Evolutionary conservation across 2,329 filamentous ascomycete species (phyloP), one percentile per base, ranked within the genome.

Genomic region (Metarhizium guizhouense): DNA sequence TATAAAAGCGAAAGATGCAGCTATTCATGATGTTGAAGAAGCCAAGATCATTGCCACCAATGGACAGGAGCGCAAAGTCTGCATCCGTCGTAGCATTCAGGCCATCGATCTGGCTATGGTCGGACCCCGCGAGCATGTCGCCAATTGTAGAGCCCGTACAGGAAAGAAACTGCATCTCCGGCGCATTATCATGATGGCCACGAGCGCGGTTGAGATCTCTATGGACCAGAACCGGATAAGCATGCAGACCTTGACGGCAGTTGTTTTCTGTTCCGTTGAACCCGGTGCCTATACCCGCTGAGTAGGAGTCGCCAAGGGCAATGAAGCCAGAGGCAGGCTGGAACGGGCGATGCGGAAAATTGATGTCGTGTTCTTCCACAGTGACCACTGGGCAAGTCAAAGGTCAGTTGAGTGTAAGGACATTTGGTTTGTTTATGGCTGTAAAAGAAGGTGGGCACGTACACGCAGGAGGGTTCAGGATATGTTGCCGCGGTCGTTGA

Each of bases 1-100:
- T 72, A 61, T 78, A 77, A 62, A 77, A 77, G 36, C 74, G 70
- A 59, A 78, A 77, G 16, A 78, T 72, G 61, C 76, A 78, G 29
- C 74, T 74, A 60, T 78, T 77, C 63, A 78, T 75, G 20, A 78
- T 72, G 42, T 74, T 71, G 58, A 76, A 78, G 66, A 77, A 78
- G 58, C 74, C 75, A 8, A 78, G 68, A 59, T 78, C 76, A 62
- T 77, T 78, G 16, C 75, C 75, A 50, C 74, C 75, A 36, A 77
- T 67, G n/a, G 74, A 76, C 6, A 78, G 65, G 1, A 76, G 69
- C 3, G 74, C 74, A 57, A 77, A 76, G 61, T 75, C 72, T 25
- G 65, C 61, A 2, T 69, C 69, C 1, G 63, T 58, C 8, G 71
- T 69, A 4, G 63, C 63, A 62, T 75, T 71, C 61, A 77, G 67